A percentile compares a stretch with the other conserved stretches of the same genome.
phyloP scores from a whole-genome alignment of 2,329 filamentous ascomycete species.

The Trichophyton mentagrophytes region DNA sequence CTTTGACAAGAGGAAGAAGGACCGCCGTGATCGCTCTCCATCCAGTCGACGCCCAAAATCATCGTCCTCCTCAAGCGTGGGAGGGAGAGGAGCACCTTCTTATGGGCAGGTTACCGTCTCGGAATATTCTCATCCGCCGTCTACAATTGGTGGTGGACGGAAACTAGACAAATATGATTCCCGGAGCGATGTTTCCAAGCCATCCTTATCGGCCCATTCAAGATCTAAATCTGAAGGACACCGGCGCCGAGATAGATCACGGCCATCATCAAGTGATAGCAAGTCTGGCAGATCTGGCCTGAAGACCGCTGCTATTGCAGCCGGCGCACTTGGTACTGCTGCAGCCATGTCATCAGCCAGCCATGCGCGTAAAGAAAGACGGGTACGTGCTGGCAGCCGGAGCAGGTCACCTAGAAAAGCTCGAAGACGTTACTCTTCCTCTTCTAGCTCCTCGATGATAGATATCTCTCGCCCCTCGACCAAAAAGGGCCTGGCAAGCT shows the following conservation, averaged over 20 bases:
- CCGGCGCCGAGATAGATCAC: background rate
- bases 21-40: slow-evolving; percentile 16
- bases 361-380: slow-evolving; percentile 8
- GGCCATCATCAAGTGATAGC: background rate
- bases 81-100: background rate
- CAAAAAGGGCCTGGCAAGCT: slow-evolving; percentile 39
- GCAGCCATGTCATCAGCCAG: slow-evolving; percentile 17
- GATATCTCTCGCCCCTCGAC: slow-evolving; percentile 51
- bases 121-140: background rate
- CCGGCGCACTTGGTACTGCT: slow-evolving; percentile 25
- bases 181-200: slow-evolving; percentile 21
- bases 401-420: slow-evolving; percentile 26
- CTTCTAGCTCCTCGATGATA: slow-evolving; percentile 47
- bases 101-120: background rate
- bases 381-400: slow-evolving; percentile 16
- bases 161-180: background rate
- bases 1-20: slow-evolving; percentile 25
- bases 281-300: background rate
- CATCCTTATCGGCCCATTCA: slow-evolving; percentile 18
- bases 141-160: background rate
- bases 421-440: slow-evolving; percentile 23
- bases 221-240: slow-evolving; percentile 4
- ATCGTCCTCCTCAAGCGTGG: background rate
- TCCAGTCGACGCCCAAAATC: slow-evolving; percentile 33
- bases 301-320: slow-evolving; percentile 24